Percentiles rank a stretch among this genome's conserved stretches.
phyloP scores from a whole-genome alignment of 2,329 filamentous ascomycete species.

The Cordyceps fumosorosea region DNA sequence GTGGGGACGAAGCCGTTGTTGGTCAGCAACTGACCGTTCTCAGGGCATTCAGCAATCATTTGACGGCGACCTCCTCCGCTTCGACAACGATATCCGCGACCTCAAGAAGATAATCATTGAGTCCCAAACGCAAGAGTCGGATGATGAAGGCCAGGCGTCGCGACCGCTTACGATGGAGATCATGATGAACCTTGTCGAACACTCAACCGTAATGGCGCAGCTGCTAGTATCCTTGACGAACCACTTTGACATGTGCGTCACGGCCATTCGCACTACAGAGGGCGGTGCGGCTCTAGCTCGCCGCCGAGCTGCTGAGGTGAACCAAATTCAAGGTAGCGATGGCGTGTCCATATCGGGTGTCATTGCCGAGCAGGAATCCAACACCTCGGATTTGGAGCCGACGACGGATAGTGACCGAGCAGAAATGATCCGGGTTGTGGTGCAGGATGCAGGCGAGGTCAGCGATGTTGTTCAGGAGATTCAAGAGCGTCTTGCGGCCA shows the following conservation, averaged over 20 bases:
- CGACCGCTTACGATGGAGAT: slow-evolving; percentile 42
- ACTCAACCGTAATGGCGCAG: slow-evolving; percentile 77
- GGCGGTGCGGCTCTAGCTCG: slow-evolving; percentile 65
- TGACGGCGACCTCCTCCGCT: slow-evolving; percentile 65
- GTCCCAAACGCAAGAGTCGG: slow-evolving; percentile 26
- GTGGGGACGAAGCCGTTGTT: slow-evolving; percentile 16
- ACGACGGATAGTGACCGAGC: slow-evolving; percentile 68
- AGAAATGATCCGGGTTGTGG: slow-evolving; percentile 78
- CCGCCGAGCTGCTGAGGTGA: slow-evolving; percentile 60
- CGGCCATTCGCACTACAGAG: slow-evolving; percentile 84
- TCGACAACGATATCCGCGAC: slow-evolving; percentile 65
- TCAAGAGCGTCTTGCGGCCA: slow-evolving; percentile 64
- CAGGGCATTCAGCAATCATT: slow-evolving; percentile 63
- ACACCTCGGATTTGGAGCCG: slow-evolving; percentile 52
- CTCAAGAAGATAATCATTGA: slow-evolving; percentile 53
- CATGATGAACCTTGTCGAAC: slow-evolving; percentile 58
- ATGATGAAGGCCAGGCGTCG: slow-evolving; percentile 23
- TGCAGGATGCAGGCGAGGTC: slow-evolving; percentile 61
- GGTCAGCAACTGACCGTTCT: not conserved
- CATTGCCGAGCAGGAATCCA: slow-evolving; percentile 51
- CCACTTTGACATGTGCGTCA: slow-evolving; percentile 91
- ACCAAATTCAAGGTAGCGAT: slow-evolving; percentile 38
- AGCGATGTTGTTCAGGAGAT: slow-evolving; percentile 65
- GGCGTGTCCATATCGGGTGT: slow-evolving; percentile 60
- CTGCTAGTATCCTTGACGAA: slow-evolving; percentile 72